These are phyloP conservation scores for Collybia mongolica DNA, from an alignment of 768 basidiomycete species.

Conservation along the genomic window DNA sequence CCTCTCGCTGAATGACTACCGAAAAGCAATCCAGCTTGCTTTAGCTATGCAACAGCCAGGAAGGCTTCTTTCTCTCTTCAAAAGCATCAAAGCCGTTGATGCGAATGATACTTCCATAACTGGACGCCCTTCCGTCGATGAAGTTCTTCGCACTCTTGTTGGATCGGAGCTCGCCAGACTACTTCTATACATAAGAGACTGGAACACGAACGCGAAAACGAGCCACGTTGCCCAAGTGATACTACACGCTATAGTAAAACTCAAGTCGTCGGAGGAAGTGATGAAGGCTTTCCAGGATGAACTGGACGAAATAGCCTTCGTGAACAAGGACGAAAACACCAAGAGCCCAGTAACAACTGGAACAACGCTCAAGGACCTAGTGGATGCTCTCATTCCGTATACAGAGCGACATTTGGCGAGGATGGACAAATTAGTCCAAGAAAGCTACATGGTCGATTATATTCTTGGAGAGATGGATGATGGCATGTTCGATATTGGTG, in stretches of 20 bases:
- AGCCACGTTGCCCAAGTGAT: conserved; percentile 83
- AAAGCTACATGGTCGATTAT: conserved; percentile 94
- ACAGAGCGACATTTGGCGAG: conserved; percentile 89
- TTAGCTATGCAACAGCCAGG: conserved; percentile 94
- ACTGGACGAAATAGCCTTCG: conserved; percentile 28
- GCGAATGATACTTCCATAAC: conserved; percentile 47
- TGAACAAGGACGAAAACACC: background rate
- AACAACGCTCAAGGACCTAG: conserved; percentile 52
- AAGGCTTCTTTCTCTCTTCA: conserved; percentile 78
- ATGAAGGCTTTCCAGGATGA: conserved; percentile 59
- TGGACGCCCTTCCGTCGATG: conserved; percentile 73
- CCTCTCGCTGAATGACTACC: conserved; percentile 84
- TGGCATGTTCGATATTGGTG: conserved; percentile 58
- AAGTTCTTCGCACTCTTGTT: conserved; percentile 72
- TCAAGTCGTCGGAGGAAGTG: conserved; percentile 74
- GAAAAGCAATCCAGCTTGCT: conserved; percentile 87
- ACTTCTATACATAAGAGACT: conserved; percentile 79
- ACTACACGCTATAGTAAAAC: conserved; percentile 77
- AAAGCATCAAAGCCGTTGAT: conserved; percentile 42
- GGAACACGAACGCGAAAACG: conserved; percentile 95
- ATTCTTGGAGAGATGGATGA: conserved; percentile 86
- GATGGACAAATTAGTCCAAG: conserved; percentile 86
- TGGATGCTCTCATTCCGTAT: conserved; percentile 90
- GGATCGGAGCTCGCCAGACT: conserved; percentile 78
- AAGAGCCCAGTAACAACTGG: background rate